Conservation (phyloP, 768 basidiomycete species). For the Rhodotorula kratochvilovae region DNA sequence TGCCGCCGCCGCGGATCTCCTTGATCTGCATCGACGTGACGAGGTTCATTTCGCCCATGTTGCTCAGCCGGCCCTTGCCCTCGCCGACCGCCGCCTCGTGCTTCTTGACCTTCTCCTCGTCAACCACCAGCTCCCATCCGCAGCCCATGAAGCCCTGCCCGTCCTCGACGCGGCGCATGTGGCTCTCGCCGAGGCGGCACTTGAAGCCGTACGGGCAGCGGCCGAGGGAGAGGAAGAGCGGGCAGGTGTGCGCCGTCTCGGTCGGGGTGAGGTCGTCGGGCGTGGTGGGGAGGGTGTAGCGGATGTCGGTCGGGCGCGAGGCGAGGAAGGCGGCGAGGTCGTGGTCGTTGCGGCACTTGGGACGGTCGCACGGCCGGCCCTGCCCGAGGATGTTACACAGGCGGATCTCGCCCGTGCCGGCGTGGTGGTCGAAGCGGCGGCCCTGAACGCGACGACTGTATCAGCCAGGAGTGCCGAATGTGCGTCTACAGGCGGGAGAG, state of each 20-base stretch:
- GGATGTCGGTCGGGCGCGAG: constrained; percentile 69
- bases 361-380: constrained; percentile 56
- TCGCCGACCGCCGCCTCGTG: constrained; percentile 57
- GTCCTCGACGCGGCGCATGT: constrained; percentile 56
- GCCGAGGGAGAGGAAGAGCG: constrained; percentile 64
- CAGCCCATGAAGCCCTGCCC: constrained; percentile 46
- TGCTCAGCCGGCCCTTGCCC: constrained; percentile 63
- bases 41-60: constrained; percentile 42
- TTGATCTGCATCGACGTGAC: constrained; percentile 22
- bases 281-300: constrained; percentile 54
- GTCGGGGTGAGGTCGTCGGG: constrained; percentile 56
- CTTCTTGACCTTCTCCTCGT: constrained; percentile 59
- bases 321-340: constrained; percentile 70
- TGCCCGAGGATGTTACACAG: constrained; percentile 76
- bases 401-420: constrained; percentile 51
- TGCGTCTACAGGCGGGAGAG: not conserved
- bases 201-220: constrained; percentile 80
- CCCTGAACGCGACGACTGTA: constrained; percentile 47
- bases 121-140: constrained; percentile 52
- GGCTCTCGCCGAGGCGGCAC: constrained; percentile 82
- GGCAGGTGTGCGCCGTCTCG: constrained; percentile 59
- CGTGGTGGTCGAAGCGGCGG: constrained; percentile 33
- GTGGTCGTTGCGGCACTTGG: constrained; percentile 74
- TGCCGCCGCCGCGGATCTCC: constrained; percentile 20
- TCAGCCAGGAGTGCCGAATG: constrained; percentile 53